Evolutionary conservation across 1,139 yeast genomes (phyloP).

Genomic region (Pichia sp.): DNA sequence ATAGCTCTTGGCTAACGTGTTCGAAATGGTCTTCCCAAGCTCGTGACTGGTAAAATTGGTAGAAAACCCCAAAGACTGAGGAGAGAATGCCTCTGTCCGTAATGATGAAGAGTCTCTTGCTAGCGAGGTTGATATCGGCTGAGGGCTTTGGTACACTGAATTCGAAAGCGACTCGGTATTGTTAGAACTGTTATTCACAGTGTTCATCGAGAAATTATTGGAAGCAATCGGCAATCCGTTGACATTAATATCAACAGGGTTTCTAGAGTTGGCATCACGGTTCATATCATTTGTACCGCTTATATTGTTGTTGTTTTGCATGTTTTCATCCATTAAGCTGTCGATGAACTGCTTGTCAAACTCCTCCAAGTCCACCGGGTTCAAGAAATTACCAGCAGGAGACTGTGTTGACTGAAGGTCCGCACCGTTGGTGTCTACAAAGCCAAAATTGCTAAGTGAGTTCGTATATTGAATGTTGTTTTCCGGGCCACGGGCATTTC

Average conservation of each 20-base stretch:
- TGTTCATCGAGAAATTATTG: conserved; percentile 3
- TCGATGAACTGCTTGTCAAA: conserved; percentile 3
- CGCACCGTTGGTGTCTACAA: not conserved
- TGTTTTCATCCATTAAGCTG: not conserved
- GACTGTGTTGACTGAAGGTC: not conserved
- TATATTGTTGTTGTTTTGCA: not conserved
- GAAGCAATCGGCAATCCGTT: not conserved
- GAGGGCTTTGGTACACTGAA: conserved; percentile 11
- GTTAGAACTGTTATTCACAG: conserved; percentile 3
- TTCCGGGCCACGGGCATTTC: not conserved
- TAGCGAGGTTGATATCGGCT: conserved; percentile 14
- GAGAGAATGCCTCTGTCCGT: conserved; percentile 28
- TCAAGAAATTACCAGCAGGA: not conserved
- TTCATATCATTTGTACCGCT: not conserved
- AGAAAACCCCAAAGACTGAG: conserved; percentile 23
- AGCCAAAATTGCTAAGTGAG: not conserved
- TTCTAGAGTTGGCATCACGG: not conserved
- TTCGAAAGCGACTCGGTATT: not conserved
- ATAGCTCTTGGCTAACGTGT: conserved; percentile 23
- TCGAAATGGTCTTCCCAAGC: conserved; percentile 12
- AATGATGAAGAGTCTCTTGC: conserved; percentile 4
- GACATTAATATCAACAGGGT: not conserved
- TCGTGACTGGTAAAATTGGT: conserved; percentile 5
- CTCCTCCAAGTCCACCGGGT: not conserved
- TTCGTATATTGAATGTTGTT: not conserved